phyloP scores from a whole-genome alignment of 2,329 filamentous ascomycete genomes.

The Herpotrichia juniperi region DNA sequence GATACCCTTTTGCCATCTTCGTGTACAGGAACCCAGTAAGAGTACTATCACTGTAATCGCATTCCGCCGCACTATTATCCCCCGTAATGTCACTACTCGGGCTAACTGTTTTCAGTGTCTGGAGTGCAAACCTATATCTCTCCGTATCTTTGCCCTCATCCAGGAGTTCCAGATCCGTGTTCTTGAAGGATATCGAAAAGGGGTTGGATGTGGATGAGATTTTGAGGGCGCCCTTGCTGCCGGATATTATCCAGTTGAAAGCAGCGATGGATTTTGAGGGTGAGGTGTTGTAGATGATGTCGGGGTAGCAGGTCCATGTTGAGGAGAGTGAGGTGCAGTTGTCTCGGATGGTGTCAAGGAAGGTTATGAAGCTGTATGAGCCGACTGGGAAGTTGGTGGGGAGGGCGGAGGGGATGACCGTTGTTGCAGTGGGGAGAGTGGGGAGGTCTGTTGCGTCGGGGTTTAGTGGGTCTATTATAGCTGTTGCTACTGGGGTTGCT shows the following conservation, averaged over 20 bases:
- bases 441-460: constrained; percentile 13
- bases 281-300: constrained; percentile 55
- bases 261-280: constrained; percentile 52
- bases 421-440: constrained; percentile 3
- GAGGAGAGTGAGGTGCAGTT: constrained; percentile 64
- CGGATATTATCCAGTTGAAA: constrained; percentile 67
- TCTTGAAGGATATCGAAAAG: constrained; percentile 62
- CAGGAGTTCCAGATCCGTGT: constrained; percentile 57
- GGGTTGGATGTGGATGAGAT: constrained; percentile 65
- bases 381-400: constrained; percentile 63
- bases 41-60: constrained; percentile 63
- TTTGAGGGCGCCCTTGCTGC: constrained; percentile 50
- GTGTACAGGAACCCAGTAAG: constrained; percentile 68
- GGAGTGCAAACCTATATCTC: constrained; percentile 64
- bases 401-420: constrained; percentile 18
- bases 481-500: neutral
- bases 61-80: constrained; percentile 57
- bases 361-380: constrained; percentile 65
- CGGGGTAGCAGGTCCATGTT: constrained; percentile 69
- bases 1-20: constrained; percentile 51
- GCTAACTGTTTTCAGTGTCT: constrained; percentile 59
- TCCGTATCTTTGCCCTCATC: constrained; percentile 58
- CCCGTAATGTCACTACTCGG: constrained; percentile 53
- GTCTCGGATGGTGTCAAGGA: constrained; percentile 59
- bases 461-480: neutral